Conservation (phyloP, 192 early-diverging fungal species). For the Backusella sp. region DNA sequence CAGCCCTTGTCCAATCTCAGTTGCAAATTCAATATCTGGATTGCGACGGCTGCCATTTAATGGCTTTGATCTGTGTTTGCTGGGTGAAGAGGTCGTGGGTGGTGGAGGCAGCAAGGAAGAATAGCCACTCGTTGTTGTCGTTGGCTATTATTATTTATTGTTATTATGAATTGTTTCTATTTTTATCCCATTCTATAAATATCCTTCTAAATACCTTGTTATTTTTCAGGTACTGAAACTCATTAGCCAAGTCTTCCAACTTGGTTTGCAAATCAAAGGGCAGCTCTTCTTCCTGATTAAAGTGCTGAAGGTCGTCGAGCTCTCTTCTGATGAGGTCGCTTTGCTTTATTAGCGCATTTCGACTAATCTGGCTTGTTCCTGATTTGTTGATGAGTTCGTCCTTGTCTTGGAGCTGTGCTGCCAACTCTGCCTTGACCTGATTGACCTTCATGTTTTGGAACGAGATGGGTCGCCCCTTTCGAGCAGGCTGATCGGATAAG, state of each 20-base stretch:
- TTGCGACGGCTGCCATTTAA: slow-evolving; percentile 15
- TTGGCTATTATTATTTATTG: background rate
- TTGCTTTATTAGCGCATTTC: slow-evolving; percentile 18
- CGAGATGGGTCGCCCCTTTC: slow-evolving; percentile 13
- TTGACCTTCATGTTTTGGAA: slow-evolving; percentile 21
- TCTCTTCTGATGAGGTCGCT: background rate
- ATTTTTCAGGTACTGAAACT: slow-evolving; percentile 11
- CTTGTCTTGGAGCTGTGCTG: slow-evolving; percentile 14
- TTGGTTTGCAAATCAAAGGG: background rate
- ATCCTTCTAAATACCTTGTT: background rate
- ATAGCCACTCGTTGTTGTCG: background rate
- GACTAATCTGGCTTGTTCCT: slow-evolving; percentile 12
- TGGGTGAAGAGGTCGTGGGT: slow-evolving; percentile 13
- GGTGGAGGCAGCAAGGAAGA: slow-evolving; percentile 19
- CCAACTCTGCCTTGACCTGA: slow-evolving; percentile 21
- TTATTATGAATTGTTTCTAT: background rate
- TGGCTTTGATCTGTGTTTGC: slow-evolving; percentile 25
- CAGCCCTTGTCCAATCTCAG: slow-evolving; percentile 44
- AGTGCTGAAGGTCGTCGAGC: background rate
- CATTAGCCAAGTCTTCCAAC: slow-evolving; percentile 9
- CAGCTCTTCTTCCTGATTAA: background rate
- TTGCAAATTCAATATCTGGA: slow-evolving; percentile 43
- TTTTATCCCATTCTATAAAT: background rate
- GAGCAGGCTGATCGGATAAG: slow-evolving; percentile 3
- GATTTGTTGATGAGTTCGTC: slow-evolving; percentile 5